phyloP scores from a whole-genome alignment of 805 yeast species.

The Candida alai region DNA sequence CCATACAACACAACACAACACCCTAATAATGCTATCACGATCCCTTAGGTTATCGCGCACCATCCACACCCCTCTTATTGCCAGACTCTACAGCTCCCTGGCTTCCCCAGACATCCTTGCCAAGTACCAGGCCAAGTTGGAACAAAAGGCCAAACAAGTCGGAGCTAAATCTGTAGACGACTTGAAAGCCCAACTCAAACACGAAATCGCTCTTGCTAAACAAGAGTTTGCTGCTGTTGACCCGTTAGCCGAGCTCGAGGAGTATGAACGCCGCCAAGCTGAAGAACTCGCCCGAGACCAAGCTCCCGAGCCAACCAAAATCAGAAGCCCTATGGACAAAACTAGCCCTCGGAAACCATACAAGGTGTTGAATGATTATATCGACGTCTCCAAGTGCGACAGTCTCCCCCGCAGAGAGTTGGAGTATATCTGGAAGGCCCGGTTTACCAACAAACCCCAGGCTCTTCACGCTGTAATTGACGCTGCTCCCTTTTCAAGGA shows the following conservation, averaged over 20 bases:
- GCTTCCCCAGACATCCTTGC: too few relatives aligned
- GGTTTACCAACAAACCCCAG: slow-evolving; percentile 61
- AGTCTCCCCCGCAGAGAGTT: slow-evolving; percentile 59
- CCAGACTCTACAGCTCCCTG: too few relatives aligned
- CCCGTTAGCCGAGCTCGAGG: slow-evolving; percentile 66
- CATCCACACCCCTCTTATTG: too few relatives aligned
- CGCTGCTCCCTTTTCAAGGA: slow-evolving; percentile 52
- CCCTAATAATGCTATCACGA: too few relatives aligned
- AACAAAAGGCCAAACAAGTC: slow-evolving; percentile 30
- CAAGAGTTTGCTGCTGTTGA: slow-evolving; percentile 58
- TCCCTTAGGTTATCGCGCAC: too few relatives aligned
- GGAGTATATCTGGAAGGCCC: slow-evolving; percentile 83
- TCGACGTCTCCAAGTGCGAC: slow-evolving; percentile 64
- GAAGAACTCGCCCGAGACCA: slow-evolving; percentile 20
- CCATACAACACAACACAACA: too few relatives aligned
- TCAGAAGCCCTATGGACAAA: slow-evolving; percentile 32
- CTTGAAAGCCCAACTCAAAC: slow-evolving; percentile 58
- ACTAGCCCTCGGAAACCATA: slow-evolving; percentile 46
- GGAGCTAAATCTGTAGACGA: slow-evolving; percentile 49
- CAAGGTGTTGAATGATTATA: slow-evolving; percentile 66
- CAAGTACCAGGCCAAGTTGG: slow-evolving; percentile 30
- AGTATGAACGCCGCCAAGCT: slow-evolving; percentile 41
- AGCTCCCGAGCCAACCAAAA: slow-evolving; percentile 25
- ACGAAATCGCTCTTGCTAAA: slow-evolving; percentile 53
- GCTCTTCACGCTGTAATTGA: slow-evolving; percentile 65